These are phyloP conservation scores for Psilocybe tampanensis DNA, from an alignment of 768 basidiomycete species.

Conservation along the genomic window DNA sequence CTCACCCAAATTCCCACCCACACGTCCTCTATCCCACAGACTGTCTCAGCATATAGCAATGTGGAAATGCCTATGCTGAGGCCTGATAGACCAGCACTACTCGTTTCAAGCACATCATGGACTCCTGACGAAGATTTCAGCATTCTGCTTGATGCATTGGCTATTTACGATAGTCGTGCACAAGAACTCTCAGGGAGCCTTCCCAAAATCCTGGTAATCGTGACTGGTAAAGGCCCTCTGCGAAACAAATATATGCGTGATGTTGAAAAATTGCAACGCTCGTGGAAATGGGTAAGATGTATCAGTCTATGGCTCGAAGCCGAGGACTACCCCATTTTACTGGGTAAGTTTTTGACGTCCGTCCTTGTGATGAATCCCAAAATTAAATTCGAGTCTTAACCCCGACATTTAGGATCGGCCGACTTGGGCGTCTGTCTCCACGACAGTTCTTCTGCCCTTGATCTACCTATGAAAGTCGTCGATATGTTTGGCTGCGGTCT, in stretches of 20 bases:
- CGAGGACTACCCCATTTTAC: slow-evolving; percentile 84
- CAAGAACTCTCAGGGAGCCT: slow-evolving; percentile 35
- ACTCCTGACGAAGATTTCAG: slow-evolving; percentile 96
- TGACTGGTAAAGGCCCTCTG: slow-evolving; percentile 91
- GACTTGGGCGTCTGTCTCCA: slow-evolving; percentile 93
- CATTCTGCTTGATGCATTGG: slow-evolving; percentile 77
- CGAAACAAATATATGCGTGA: slow-evolving; percentile 72
- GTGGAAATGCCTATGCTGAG: slow-evolving; percentile 51
- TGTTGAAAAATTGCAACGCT: slow-evolving; percentile 57
- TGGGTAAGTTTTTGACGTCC: slow-evolving; percentile 53
- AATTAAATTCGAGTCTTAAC: background rate
- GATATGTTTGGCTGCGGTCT: slow-evolving; percentile 99
- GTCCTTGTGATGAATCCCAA: too few species aligned
- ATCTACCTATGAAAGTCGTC: slow-evolving; percentile 98
- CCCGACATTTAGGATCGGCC: slow-evolving; percentile 65
- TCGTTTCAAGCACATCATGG: slow-evolving; percentile 96
- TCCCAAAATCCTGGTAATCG: slow-evolving; percentile 79
- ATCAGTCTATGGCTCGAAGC: slow-evolving; percentile 87
- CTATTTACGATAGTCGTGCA: slow-evolving; percentile 67
- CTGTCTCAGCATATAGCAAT: slow-evolving; percentile 33
- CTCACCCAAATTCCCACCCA: slow-evolving; percentile 49
- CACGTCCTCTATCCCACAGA: slow-evolving; percentile 21
- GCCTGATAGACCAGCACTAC: slow-evolving; percentile 76
- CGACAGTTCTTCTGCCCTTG: slow-evolving; percentile 85
- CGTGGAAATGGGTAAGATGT: slow-evolving; percentile 80